A percentile compares a stretch with the other conserved stretches of the same genome.
These are phyloP conservation scores for Pichia sp. DNA, from an alignment of 1,139 yeast species.

Conservation along the genomic window DNA sequence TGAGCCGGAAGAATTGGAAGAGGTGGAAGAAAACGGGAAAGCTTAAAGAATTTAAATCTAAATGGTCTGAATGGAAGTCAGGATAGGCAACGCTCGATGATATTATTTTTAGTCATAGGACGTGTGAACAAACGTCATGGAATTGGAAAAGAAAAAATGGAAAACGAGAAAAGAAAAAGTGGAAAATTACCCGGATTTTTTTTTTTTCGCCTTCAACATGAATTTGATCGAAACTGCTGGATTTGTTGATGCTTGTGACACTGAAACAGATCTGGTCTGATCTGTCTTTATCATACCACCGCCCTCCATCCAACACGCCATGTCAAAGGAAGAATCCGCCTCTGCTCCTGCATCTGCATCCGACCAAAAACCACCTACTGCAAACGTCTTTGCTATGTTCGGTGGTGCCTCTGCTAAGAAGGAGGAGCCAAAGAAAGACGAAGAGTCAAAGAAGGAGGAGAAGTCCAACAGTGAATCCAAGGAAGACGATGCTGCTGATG, in stretches of 20 bases:
- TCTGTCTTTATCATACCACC: too few relatives aligned
- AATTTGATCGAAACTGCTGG: too few relatives aligned
- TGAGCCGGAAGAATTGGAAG: too few relatives aligned
- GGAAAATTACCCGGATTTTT: background rate
- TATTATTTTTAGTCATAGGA: too few relatives aligned
- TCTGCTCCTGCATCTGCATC: constrained; percentile 18
- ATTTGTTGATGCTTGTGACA: too few relatives aligned
- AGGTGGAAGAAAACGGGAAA: background rate
- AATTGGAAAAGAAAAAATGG: background rate
- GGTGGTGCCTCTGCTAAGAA: constrained; percentile 68
- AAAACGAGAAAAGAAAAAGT: background rate
- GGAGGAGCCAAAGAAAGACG: constrained; percentile 31
- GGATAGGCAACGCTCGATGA: too few relatives aligned
- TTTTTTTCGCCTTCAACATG: background rate
- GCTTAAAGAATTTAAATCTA: too few relatives aligned
- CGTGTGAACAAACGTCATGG: too few relatives aligned
- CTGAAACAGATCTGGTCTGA: too few relatives aligned
- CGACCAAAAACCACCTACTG: constrained; percentile 50
- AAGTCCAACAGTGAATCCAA: constrained; percentile 28
- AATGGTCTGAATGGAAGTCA: too few relatives aligned
- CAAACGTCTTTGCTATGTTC: constrained; percentile 84
- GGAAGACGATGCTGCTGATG: constrained; percentile 55
- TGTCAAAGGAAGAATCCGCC: constrained; percentile 12
- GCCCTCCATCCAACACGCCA: background rate
- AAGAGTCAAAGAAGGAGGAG: constrained; percentile 24